A percentile compares a stretch with the other conserved stretches of the same genome.
These are phyloP conservation scores for Saccharum spontaneum DNA, from an alignment of 176 grass and related monocot genomes.

Conservation along the genomic window DNA sequence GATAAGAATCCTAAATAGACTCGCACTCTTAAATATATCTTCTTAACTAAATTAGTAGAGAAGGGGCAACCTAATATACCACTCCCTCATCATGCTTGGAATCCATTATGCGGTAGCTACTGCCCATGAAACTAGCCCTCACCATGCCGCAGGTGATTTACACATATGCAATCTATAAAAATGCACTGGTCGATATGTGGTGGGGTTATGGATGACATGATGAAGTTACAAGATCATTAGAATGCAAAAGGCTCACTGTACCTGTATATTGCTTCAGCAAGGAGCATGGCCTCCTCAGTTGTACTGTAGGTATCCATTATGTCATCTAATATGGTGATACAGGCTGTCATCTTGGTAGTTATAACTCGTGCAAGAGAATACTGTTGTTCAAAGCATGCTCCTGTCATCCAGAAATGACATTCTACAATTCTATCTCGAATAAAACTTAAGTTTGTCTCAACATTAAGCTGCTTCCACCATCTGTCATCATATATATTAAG, in stretches of 20 bases:
- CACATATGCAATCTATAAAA: neutral
- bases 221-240: neutral
- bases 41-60: neutral
- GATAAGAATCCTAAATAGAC: no score
- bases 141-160: neutral
- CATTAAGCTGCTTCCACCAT: conserved; percentile 33
- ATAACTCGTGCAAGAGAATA: conserved; percentile 25
- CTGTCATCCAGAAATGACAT: conserved; percentile 40
- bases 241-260: neutral
- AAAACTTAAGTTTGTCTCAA: conserved; percentile 23
- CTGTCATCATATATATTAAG: neutral
- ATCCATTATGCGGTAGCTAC: neutral
- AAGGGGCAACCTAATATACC: neutral
- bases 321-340: conserved; percentile 39
- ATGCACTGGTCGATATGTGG: neutral
- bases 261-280: conserved; percentile 33
- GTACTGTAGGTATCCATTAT: conserved; percentile 33
- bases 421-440: conserved; percentile 38
- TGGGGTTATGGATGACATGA: neutral
- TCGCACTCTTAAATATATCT: neutral
- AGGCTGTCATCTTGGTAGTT: conserved; percentile 5
- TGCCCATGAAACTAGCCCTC: neutral
- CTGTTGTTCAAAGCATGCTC: conserved; percentile 14
- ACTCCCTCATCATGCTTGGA: neutral
- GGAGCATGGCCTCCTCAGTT: conserved; percentile 19